Evolutionary conservation across 352 stramenopile species (phyloP), one percentile per base, ranked within the genome.

Genomic region (Globisporangium cederbergense): DNA sequence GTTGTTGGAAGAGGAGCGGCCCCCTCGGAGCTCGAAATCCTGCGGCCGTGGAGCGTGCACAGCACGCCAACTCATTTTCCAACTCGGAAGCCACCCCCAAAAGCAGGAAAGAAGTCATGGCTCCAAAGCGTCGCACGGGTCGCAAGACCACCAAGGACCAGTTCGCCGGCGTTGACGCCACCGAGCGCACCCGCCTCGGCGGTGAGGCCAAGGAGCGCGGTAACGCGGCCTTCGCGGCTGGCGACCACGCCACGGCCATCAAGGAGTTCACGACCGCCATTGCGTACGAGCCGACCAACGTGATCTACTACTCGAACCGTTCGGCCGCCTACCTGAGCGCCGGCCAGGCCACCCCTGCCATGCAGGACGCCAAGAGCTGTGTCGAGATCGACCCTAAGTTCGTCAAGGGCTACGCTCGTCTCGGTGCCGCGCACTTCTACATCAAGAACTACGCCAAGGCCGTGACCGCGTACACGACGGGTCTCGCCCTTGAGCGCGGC

Each of bases 361-460:
- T 93, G 71, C 81, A 91, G 75, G 87, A 96, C 67, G 87, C 87
- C 72, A 93, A 96, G 77, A 67, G 80, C 64, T 96, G 87, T 66
- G 90, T 96, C 70, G 87, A 93, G 56, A 54, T 95, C 30, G 86
- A 94, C 62, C 51, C 79, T 16, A 94, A 93, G 72, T 96, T 91
- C 74, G 76, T 80, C 68, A 96, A 96, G 81, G 87, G 87, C 28
- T 94, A 94, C 73, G 83, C 84, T 34, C 87, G 87, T 80, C 79
- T 96, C 42, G 87, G 87, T 51, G 85, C 87, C 8, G 86, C 82
- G 5, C 83, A 94, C 73, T 94, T 92, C 70, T 93, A 91, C 76
- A 89, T 93, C 73, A 92, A 93, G 79, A 91, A 90, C 73, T 96
- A 94, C 71, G 82, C 85, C 68, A 93, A 96, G 76, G 86, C 87